These are phyloP conservation scores for Inonotus hispidus DNA, from an alignment of 1,284 basidiomycete species.

Conservation along the genomic window DNA sequence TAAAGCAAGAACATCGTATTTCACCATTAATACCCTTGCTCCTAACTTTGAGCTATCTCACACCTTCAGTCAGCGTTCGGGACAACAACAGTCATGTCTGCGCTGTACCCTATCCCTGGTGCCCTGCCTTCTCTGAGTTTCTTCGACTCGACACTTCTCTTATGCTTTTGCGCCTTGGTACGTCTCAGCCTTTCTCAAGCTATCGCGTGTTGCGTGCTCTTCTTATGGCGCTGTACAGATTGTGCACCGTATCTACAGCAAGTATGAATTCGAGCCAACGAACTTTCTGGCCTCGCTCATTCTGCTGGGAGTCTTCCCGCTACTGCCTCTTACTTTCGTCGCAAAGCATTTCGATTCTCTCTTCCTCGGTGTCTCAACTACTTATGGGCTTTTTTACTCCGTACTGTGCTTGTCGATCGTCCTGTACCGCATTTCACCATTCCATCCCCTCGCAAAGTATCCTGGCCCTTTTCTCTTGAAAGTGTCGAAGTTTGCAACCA, in stretches of 20 bases:
- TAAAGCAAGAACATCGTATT: too few relatives aligned
- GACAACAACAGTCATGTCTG: background rate
- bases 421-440: slow-evolving; percentile 24
- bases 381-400: slow-evolving; percentile 6
- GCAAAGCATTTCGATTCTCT: background rate
- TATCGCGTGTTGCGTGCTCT: too few relatives aligned
- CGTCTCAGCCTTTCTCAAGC: background rate
- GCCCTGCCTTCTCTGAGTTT: background rate
- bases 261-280: slow-evolving; percentile 11
- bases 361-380: background rate
- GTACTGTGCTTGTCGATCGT: background rate
- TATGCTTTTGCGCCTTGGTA: slow-evolving; percentile 1
- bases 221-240: background rate
- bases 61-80: too few relatives aligned
- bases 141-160: background rate
- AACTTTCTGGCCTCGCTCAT: background rate
- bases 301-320: background rate
- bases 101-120: too few relatives aligned
- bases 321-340: background rate
- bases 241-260: slow-evolving; percentile 11
- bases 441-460: slow-evolving; percentile 24
- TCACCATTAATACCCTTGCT: too few relatives aligned
- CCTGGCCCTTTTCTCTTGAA: slow-evolving; percentile 22
- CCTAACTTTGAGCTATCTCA: too few relatives aligned
- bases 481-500: slow-evolving; percentile 17